phyloP scores from a whole-genome alignment of 176 grass and related monocot genomes.

The Otatea glauca region DNA sequence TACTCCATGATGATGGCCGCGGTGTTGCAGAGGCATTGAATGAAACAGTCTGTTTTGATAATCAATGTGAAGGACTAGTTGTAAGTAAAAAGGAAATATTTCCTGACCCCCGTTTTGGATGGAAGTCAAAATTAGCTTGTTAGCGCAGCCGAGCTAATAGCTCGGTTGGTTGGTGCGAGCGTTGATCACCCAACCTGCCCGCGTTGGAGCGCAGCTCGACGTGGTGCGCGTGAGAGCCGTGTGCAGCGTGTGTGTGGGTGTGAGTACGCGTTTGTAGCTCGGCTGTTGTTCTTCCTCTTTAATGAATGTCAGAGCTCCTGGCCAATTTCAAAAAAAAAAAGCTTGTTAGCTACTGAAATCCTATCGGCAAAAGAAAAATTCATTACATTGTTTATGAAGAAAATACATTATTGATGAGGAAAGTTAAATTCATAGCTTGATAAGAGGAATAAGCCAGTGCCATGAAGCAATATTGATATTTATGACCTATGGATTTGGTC shows the following conservation, averaged over 20 bases:
- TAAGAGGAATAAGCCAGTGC: background rate
- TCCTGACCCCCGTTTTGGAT: slow-evolving; percentile 17
- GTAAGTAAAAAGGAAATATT: slow-evolving; percentile 61
- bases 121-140: slow-evolving; percentile 1
- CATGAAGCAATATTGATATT: background rate
- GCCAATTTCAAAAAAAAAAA: too few species aligned
- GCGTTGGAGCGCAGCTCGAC: too few species aligned
- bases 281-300: too few species aligned
- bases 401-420: background rate
- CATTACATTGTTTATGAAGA: slow-evolving; percentile 3
- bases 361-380: slow-evolving; percentile 12
- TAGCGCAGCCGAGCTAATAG: too few species aligned
- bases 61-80: slow-evolving; percentile 75
- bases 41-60: slow-evolving; percentile 74
- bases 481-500: slow-evolving; percentile 5
- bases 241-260: too few species aligned
- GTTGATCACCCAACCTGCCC: too few species aligned
- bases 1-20: slow-evolving; percentile 81
- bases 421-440: slow-evolving; percentile 6
- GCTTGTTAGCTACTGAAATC: slow-evolving; percentile 30
- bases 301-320: too few species aligned
- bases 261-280: too few species aligned
- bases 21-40: slow-evolving; percentile 86
- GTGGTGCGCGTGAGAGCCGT: too few species aligned
- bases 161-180: too few species aligned